These are phyloP conservation scores for Colletotrichum spaethianum DNA, from an alignment of 2,329 filamentous ascomycete species.

Conservation along the genomic window DNA sequence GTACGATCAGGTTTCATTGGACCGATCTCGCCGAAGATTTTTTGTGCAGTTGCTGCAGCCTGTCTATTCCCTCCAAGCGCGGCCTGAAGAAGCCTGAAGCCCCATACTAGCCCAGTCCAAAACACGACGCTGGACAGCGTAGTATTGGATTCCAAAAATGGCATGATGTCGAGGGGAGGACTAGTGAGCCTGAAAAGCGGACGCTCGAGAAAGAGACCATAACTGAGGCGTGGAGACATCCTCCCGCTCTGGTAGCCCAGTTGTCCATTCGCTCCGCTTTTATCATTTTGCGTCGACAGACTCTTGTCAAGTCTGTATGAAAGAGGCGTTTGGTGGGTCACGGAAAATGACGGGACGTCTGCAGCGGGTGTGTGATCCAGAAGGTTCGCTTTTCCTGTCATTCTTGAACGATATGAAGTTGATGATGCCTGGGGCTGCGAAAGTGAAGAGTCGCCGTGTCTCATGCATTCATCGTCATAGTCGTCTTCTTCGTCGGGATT, in stretches of 20 bases:
- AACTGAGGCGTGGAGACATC: conserved; percentile 17
- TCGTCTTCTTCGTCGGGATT: neutral
- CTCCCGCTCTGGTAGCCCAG: neutral
- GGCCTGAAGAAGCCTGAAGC: neutral
- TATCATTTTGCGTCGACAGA: neutral
- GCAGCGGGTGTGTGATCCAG: neutral
- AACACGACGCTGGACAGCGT: neutral
- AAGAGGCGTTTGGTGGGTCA: neutral
- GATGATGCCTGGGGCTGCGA: neutral
- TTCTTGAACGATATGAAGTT: neutral
- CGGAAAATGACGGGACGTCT: neutral
- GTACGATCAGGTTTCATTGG: neutral
- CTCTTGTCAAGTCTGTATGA: neutral
- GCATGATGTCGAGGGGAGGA: conserved; percentile 18
- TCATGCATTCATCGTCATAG: neutral
- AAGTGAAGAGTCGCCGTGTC: neutral
- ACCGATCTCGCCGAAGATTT: conserved; percentile 3
- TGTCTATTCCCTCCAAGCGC: neutral
- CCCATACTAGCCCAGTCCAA: conserved; percentile 13
- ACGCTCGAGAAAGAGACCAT: neutral
- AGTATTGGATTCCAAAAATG: neutral
- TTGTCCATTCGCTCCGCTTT: neutral
- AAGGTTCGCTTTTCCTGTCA: neutral
- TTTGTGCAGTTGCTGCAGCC: neutral
- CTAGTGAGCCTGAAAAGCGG: neutral